Conservation (phyloP, 176 grass and related monocot genomes). For the Lolium rigidum region DNA sequence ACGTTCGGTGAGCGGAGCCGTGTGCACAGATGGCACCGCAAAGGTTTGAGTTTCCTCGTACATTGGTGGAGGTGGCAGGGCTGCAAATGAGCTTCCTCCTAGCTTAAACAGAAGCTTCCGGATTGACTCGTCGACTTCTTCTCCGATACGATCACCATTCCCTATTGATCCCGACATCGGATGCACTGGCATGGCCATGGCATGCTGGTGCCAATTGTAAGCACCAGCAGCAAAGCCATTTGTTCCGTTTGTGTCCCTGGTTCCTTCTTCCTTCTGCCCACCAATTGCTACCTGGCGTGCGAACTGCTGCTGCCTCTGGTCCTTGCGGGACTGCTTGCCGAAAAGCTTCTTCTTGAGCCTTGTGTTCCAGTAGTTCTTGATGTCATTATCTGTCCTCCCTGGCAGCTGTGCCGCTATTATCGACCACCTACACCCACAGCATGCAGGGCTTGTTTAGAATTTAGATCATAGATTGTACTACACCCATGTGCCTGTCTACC, state of each 20-base stretch:
- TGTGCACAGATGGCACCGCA: conserved; percentile 29
- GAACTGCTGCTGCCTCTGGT: conserved; percentile 56
- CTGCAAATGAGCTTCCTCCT: conserved; percentile 50
- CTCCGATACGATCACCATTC: conserved; percentile 33
- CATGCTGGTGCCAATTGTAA: conserved; percentile 44
- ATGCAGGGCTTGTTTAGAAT: conserved; percentile 43
- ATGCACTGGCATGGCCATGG: conserved; percentile 46
- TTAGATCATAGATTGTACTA: conserved; percentile 41
- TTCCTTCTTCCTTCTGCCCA: conserved; percentile 57
- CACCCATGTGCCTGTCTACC: conserved; percentile 49
- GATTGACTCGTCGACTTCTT: conserved; percentile 59
- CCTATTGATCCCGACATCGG: conserved; percentile 40
- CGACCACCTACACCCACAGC: conserved; percentile 71
- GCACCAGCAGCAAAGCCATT: conserved; percentile 26
- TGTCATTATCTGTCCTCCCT: conserved; percentile 94
- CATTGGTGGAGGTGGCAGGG: conserved; percentile 40
- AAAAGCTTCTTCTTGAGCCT: conserved; percentile 97
- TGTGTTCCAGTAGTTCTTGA: conserved; percentile 99
- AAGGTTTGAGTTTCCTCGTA: conserved; percentile 53
- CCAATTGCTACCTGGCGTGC: conserved; percentile 28
- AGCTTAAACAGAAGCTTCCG: conserved; percentile 67
- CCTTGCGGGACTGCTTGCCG: conserved; percentile 73
- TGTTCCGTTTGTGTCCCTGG: conserved; percentile 32
- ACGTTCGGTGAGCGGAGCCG: conserved; percentile 29
- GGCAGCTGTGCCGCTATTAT: conserved; percentile 95